Base-by-base conservation (phyloP, 345 rosid genomes). In the Luvunga scandens region DNA sequence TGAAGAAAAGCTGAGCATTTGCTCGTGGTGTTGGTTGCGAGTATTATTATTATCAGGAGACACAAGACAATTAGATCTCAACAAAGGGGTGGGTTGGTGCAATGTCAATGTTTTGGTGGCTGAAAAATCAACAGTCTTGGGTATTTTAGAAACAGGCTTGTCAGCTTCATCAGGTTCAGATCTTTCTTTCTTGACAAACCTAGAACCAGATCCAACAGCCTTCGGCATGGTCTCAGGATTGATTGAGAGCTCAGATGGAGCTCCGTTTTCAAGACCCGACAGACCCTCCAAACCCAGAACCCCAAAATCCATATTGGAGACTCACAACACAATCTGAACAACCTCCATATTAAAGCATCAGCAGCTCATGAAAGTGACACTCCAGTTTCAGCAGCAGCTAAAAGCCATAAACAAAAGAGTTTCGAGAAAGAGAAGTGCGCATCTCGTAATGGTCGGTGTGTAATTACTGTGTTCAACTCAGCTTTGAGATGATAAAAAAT, bases 1-100 rank as follows among this genome's bases (percentile, higher is more conserved):
- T 16, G 89, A 77, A 85, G 88, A 89, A 84, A 90, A 90, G 85
- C 89, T 90, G 53, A 84, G 82, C 90, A 91, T 85, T 22, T 90
- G 90, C 59, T 82, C 87, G 50, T 81, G 84, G 2, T 82, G 85
- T 45, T 45, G 50, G 18, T 45, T 45, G 61, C 79, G 71, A 81
- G 84, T 27, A 74, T 18, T 53, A 53, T 50, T 50, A 50, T 53
- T 53, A 18, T 56, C 57, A 12, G 63, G 66, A 38, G 84, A 80
- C 25, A 78, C 75, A 72, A 79, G 36, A 69, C 88, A 60, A 70
- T 83, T 81, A 89, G 92, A 90, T 89, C 94, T 89, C 84, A 83
- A 27, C 9, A 86, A 77, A 72, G 88, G 81, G 77, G 74, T 68
- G 50, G 71, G 79, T 50, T 85, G 90, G 39, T 84, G 90, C 82